These are phyloP conservation scores for Podaxis carcinomalis DNA, from an alignment of 768 basidiomycete genomes.

Conservation along the genomic window DNA sequence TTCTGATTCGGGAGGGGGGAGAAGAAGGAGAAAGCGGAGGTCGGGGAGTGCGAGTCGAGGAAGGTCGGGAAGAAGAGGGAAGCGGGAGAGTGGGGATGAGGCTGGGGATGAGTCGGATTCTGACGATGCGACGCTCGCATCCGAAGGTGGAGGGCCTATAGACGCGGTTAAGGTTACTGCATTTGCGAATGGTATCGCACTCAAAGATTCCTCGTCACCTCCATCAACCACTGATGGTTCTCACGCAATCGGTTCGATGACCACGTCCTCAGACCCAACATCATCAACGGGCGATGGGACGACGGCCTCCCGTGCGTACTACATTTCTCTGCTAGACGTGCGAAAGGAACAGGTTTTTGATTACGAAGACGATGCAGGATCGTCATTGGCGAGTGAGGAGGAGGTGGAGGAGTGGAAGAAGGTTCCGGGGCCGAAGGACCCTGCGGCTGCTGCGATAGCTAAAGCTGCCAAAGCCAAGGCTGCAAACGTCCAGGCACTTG, in stretches of 20 bases:
- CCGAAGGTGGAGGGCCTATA: slow-evolving; percentile 20
- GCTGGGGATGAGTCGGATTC: slow-evolving; percentile 11
- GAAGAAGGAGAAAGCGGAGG: slow-evolving; percentile 30
- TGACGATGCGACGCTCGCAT: slow-evolving; percentile 26
- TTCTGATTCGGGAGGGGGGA: slow-evolving; percentile 45
- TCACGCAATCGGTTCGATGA: background rate
- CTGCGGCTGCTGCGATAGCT: slow-evolving; percentile 4
- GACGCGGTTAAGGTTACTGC: slow-evolving; percentile 2
- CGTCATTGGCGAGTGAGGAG: slow-evolving; percentile 19
- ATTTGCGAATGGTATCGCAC: background rate
- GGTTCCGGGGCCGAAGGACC: slow-evolving; percentile 16
- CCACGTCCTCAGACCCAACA: background rate
- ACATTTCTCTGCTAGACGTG: background rate
- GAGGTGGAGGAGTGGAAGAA: slow-evolving; percentile 20
- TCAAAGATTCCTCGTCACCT: background rate
- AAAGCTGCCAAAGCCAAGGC: slow-evolving; percentile 12
- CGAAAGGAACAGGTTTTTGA: background rate
- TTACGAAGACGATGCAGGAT: slow-evolving; percentile 18
- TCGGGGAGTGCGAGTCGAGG: slow-evolving; percentile 25
- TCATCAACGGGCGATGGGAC: background rate
- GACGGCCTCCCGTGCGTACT: slow-evolving; percentile 6
- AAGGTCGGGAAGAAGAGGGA: slow-evolving; percentile 16
- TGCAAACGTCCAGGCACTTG: background rate
- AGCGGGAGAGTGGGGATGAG: slow-evolving; percentile 14
- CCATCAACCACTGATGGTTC: background rate